A percentile compares a stretch with the other conserved stretches of the same genome.
Conservation (phyloP, 1,284 basidiomycete genomes). For the Cronartium quercuum region DNA sequence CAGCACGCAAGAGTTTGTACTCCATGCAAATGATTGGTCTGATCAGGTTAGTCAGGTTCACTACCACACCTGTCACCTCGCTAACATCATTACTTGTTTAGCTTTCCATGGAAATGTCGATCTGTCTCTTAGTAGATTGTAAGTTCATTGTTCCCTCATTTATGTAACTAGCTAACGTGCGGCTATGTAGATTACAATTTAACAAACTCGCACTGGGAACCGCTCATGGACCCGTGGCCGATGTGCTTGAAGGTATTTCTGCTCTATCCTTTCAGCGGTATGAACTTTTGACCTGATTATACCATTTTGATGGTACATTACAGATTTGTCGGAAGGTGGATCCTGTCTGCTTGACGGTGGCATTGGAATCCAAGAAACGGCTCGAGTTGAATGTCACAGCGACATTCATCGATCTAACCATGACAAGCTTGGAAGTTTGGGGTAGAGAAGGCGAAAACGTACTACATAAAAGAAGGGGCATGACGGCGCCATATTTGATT, state of each 20-base stretch:
- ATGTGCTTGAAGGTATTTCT: slow-evolving; percentile 66
- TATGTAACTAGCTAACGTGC: slow-evolving; percentile 36
- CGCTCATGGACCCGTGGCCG: slow-evolving; percentile 96
- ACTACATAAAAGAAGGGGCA: slow-evolving; percentile 68
- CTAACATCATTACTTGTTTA: slow-evolving; percentile 47
- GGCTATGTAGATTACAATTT: slow-evolving; percentile 70
- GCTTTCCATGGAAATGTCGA: slow-evolving; percentile 72
- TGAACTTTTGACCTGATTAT: not conserved
- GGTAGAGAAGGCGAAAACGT: slow-evolving; percentile 66
- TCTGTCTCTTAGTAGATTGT: slow-evolving; percentile 74
- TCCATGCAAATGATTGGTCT: slow-evolving; percentile 87
- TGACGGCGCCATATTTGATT: slow-evolving; percentile 87
- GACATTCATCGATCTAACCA: slow-evolving; percentile 78
- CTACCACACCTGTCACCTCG: slow-evolving; percentile 19
- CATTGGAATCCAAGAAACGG: slow-evolving; percentile 62
- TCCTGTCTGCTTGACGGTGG: slow-evolving; percentile 39
- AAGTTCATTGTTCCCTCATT: slow-evolving; percentile 38
- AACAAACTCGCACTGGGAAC: slow-evolving; percentile 97
- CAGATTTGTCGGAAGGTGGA: slow-evolving; percentile 35
- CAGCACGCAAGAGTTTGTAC: slow-evolving; percentile 74
- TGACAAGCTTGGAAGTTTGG: slow-evolving; percentile 68
- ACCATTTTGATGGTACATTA: slow-evolving; percentile 30
- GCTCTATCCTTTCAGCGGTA: not conserved
- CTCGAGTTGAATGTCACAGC: slow-evolving; percentile 89
- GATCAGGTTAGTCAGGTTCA: slow-evolving; percentile 61